Evolutionary conservation across 2,329 filamentous ascomycete genomes (phyloP).

Genomic region (Emergomyces orientalis): DNA sequence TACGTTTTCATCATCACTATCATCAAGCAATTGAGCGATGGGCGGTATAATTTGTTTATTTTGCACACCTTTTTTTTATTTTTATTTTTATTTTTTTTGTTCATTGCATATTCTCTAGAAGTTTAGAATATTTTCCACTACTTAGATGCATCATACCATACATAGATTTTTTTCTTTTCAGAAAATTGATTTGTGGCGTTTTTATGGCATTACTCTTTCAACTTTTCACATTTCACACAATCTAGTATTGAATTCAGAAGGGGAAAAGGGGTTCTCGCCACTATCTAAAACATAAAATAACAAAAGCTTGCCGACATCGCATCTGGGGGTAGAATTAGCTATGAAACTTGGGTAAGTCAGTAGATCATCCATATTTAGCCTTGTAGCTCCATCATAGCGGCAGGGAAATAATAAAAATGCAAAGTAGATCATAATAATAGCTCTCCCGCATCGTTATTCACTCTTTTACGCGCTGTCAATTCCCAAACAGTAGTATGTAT

Average conservation of each 20-base stretch:
- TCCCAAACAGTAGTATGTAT: not conserved
- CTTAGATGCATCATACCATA: not conserved
- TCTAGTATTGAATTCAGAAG: not conserved
- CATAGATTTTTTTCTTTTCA: not conserved
- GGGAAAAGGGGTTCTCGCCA: not conserved
- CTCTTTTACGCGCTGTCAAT: not conserved
- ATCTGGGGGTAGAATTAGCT: too few relatives aligned
- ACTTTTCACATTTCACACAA: not conserved
- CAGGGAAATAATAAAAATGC: not conserved
- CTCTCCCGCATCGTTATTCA: not conserved
- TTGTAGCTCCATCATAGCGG: not conserved
- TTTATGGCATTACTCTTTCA: not conserved
- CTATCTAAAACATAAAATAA: too few relatives aligned
- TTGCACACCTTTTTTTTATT: not conserved
- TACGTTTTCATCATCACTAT: not conserved
- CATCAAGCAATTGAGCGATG: not conserved
- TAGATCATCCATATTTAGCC: not conserved
- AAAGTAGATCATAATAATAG: not conserved
- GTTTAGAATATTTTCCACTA: not conserved
- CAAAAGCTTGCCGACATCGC: too few relatives aligned
- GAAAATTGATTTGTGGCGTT: not conserved
- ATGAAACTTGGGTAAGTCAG: too few relatives aligned
- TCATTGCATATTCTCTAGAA: not conserved
- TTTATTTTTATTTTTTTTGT: not conserved
- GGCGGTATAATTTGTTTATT: not conserved